A percentile compares a stretch with the other conserved stretches of the same genome.
Conservation (phyloP, 306 rosid genomes). For the Cicer chorassanicum region DNA sequence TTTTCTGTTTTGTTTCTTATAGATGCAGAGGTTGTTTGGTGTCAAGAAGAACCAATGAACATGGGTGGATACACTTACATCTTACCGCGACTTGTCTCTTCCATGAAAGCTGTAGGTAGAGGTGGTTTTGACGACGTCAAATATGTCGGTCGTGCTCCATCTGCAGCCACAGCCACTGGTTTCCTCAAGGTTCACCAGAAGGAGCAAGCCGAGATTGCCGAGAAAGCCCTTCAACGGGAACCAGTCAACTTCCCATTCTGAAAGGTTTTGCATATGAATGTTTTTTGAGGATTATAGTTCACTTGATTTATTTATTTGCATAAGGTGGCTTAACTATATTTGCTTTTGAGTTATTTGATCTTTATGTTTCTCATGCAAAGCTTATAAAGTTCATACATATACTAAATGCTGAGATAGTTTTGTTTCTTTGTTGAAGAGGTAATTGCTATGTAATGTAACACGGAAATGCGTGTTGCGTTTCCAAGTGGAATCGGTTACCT, state of each 20-base stretch:
- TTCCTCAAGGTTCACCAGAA: constrained; percentile 77
- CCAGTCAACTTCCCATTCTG: constrained; percentile 55
- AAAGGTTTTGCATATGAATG: constrained; percentile 11
- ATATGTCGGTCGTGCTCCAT: constrained; percentile 87
- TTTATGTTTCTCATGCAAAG: constrained; percentile 18
- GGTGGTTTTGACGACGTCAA: constrained; percentile 77
- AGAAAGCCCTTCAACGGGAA: constrained; percentile 78
- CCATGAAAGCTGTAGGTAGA: constrained; percentile 74
- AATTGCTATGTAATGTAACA: background rate
- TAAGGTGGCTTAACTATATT: constrained; percentile 2
- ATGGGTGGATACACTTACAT: constrained; percentile 89
- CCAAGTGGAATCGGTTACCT: background rate
- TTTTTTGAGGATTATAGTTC: constrained; percentile 26
- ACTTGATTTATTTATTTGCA: constrained; percentile 4
- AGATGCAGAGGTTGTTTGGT: constrained; percentile 98
- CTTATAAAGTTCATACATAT: background rate
- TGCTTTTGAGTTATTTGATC: constrained; percentile 1
- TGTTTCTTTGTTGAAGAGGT: background rate
- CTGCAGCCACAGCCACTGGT: constrained; percentile 94
- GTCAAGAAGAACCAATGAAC: constrained; percentile 98
- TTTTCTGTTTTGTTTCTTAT: constrained; percentile 33
- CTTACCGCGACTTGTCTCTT: constrained; percentile 71
- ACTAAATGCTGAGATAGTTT: background rate
- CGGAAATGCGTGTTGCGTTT: background rate
- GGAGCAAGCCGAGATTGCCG: constrained; percentile 81